These are phyloP conservation scores for Eutrema salsugineum DNA, from an alignment of 441 rosid species.

Conservation along the genomic window DNA sequence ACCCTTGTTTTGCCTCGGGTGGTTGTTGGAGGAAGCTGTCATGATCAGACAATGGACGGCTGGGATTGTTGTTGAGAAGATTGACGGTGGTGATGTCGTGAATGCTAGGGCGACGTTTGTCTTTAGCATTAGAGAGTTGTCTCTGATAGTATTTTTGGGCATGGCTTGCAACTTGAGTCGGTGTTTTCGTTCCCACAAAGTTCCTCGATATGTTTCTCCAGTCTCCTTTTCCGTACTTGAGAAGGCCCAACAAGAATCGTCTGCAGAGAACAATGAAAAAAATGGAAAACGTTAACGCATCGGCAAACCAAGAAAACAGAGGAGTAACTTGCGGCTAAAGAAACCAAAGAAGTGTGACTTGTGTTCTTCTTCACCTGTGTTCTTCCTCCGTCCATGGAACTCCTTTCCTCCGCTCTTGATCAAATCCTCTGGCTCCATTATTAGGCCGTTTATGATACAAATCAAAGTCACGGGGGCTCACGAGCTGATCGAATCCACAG, in stretches of 20 bases:
- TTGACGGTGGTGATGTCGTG: constrained; percentile 47
- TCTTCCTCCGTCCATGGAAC: constrained; percentile 83
- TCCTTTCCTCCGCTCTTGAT: constrained; percentile 68
- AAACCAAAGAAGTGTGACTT: neutral
- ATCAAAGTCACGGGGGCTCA: constrained; percentile 40
- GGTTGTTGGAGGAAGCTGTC: constrained; percentile 32
- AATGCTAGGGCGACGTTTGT: constrained; percentile 61
- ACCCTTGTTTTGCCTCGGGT: constrained; percentile 5
- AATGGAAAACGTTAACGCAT: neutral
- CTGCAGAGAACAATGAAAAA: constrained; percentile 25
- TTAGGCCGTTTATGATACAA: constrained; percentile 45
- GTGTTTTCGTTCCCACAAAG: constrained; percentile 56
- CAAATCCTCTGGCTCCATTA: constrained; percentile 34
- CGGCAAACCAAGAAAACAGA: neutral
- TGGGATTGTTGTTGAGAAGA: constrained; percentile 23
- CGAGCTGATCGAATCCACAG: constrained; percentile 42
- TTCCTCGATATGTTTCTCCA: constrained; percentile 74
- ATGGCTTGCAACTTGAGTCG: constrained; percentile 72
- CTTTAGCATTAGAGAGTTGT: constrained; percentile 40
- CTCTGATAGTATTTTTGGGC: constrained; percentile 70
- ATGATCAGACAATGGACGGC: constrained; percentile 3
- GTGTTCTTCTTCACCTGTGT: constrained; percentile 44
- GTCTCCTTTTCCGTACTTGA: constrained; percentile 64
- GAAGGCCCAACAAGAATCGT: constrained; percentile 52
- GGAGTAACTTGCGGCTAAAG: neutral